Evolutionary conservation across 805 yeast species (phyloP).

Genomic region (Zygosaccharomyces bailii): DNA sequence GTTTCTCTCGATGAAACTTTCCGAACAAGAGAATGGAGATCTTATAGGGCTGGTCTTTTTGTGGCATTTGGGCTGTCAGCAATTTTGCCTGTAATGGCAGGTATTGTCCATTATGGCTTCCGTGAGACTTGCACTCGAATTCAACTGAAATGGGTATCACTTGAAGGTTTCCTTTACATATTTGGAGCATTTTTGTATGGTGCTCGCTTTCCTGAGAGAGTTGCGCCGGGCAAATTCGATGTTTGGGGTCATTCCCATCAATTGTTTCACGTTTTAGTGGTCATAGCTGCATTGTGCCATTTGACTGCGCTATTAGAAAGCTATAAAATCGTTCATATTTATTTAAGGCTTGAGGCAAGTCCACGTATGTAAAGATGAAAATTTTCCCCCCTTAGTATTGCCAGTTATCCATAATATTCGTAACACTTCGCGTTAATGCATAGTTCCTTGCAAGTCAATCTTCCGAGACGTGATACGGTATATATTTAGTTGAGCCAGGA

Average conservation of each 20-base stretch:
- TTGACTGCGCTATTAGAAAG: slow-evolving; percentile 58
- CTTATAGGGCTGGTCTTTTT: slow-evolving; percentile 74
- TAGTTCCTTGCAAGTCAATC: too few relatives aligned
- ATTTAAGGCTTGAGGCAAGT: slow-evolving; percentile 6
- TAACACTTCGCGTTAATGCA: too few relatives aligned
- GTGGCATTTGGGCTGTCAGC: slow-evolving; percentile 79
- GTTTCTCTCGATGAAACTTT: slow-evolving; percentile 65
- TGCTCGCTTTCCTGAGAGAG: slow-evolving; percentile 70
- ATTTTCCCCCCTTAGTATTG: too few relatives aligned
- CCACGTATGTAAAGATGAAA: too few relatives aligned
- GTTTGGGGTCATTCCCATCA: slow-evolving; percentile 81
- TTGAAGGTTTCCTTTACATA: slow-evolving; percentile 74
- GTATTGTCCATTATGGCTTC: slow-evolving; percentile 48
- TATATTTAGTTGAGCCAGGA: too few relatives aligned
- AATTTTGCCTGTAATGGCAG: slow-evolving; percentile 60
- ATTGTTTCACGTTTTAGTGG: slow-evolving; percentile 74
- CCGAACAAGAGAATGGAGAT: slow-evolving; percentile 67
- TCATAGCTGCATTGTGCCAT: slow-evolving; percentile 73
- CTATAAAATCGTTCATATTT: slow-evolving; percentile 48
- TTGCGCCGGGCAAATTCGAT: slow-evolving; percentile 61
- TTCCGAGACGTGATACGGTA: too few relatives aligned
- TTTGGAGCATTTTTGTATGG: slow-evolving; percentile 80
- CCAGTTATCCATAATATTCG: too few relatives aligned
- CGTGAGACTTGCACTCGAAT: slow-evolving; percentile 48
- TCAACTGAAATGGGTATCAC: slow-evolving; percentile 56